Base-by-base conservation (phyloP, 768 basidiomycete species). In the Hirschioporus abietinus region DNA sequence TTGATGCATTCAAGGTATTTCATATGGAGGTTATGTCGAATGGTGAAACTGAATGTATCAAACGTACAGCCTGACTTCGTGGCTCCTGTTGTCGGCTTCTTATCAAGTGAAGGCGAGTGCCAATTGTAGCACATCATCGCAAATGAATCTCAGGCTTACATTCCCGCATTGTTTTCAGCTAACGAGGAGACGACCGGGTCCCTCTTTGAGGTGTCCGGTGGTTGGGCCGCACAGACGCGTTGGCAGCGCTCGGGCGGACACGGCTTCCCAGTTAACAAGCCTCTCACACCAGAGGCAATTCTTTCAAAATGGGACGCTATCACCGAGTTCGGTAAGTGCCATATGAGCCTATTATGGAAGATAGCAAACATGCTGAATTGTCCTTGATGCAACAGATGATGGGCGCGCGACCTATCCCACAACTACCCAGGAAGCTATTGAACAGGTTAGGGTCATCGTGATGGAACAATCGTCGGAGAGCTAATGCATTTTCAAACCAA, bases 171-270 rank as follows among this genome's bases (percentile, higher is more conserved):
- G 1, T 63, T 35, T 26, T 17, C 65, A 84, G 90, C 88, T 65
- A 96, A 96, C 71, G 81, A 82, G 20, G 84, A 88, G 42, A 88
- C 87, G 8, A 85, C 89, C 15, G 92, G 92, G 8, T 79, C 81
- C 6, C 74, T 99, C 63, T 96, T 96, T 75, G 96, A 98, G 76
- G 85, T 95, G 57, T 84, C 84, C 17, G 95, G 92, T 25, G 97
- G 96, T 0, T 98, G 95, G 92, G 90, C 91, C 2, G 93, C 93
- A 0, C 88, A 95, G 76, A 89, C 92, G 35, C 84, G 96, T 66
- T 99, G 96, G 96, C 92, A 98, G 76, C 87, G 94, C 17, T 82
- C 93, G 9, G 91, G 89, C 1, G 97, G 96, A 10, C 79, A 89
- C 72, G 90, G 91, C 7, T 98, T 99, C 87, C 90, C 95, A 5